A percentile compares a stretch with the other conserved stretches of the same genome.
Evolutionary conservation across 768 basidiomycete species (phyloP).

Genomic region (Lentinula detonsa): DNA sequence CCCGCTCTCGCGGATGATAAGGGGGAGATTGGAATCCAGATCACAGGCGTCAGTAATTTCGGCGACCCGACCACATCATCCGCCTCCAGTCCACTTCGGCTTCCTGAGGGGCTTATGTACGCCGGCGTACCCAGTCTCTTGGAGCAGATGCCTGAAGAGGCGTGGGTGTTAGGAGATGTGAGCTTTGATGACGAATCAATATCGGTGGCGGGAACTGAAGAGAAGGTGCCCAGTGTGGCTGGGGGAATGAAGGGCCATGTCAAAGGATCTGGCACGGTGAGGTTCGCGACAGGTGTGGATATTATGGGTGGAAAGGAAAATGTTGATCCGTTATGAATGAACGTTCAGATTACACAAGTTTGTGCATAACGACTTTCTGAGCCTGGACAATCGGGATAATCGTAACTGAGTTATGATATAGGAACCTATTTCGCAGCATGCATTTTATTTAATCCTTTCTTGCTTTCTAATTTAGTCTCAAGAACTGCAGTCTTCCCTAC

Average conservation of each 20-base stretch:
- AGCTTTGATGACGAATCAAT: constrained; percentile 44
- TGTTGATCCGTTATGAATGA: neutral
- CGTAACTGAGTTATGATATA: too few species aligned
- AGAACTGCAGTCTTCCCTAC: too few species aligned
- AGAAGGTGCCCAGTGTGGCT: neutral
- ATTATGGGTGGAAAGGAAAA: constrained; percentile 50
- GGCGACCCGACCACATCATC: constrained; percentile 13
- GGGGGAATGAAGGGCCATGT: constrained; percentile 17
- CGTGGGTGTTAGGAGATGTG: constrained; percentile 39
- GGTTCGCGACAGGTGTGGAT: constrained; percentile 23
- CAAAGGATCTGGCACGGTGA: constrained; percentile 15
- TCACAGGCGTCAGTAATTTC: neutral
- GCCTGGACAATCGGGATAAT: too few species aligned
- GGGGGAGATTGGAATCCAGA: constrained; percentile 11
- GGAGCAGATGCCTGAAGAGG: constrained; percentile 56
- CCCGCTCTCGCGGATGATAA: constrained; percentile 15
- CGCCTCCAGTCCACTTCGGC: constrained; percentile 20
- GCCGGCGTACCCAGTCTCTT: constrained; percentile 34
- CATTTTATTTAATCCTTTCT: too few species aligned
- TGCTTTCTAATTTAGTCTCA: too few species aligned
- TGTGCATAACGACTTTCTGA: neutral
- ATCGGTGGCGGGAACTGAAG: neutral
- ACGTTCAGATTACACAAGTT: neutral
- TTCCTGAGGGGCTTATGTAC: neutral
- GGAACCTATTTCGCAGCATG: too few species aligned